phyloP scores from a whole-genome alignment of 2,329 filamentous ascomycete genomes.

The Plectosphaerella plurivora region DNA sequence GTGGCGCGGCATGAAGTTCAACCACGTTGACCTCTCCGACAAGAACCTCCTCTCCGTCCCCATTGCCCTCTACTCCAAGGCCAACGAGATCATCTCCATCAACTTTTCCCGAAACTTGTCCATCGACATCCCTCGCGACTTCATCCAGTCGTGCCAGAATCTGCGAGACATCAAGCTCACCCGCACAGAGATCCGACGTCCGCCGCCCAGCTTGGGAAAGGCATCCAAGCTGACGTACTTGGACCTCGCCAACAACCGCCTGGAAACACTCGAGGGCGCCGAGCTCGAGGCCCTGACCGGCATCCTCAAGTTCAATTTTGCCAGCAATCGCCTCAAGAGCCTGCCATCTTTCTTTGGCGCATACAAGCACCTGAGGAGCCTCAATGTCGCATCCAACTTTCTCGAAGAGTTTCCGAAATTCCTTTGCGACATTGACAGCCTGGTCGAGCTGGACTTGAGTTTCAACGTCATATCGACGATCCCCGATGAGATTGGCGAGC shows the following conservation, averaged over 20 bases:
- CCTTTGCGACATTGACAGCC: conserved; percentile 72
- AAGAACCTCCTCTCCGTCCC: conserved; percentile 92
- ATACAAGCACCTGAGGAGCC: conserved; percentile 72
- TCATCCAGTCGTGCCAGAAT: conserved; percentile 88
- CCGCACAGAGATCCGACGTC: conserved; percentile 83
- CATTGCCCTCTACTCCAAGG: conserved; percentile 87
- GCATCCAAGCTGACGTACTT: conserved; percentile 80
- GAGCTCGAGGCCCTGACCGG: conserved; percentile 71
- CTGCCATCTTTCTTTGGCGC: conserved; percentile 78
- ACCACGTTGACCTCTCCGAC: conserved; percentile 86
- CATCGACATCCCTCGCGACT: conserved; percentile 89
- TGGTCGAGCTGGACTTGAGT: conserved; percentile 92
- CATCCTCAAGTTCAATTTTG: conserved; percentile 83
- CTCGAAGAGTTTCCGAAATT: conserved; percentile 81
- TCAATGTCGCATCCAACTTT: conserved; percentile 94
- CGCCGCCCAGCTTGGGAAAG: conserved; percentile 79
- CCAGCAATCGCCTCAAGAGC: conserved; percentile 82
- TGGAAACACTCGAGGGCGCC: conserved; percentile 83
- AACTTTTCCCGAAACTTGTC: conserved; percentile 92
- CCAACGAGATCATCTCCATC: conserved; percentile 86
- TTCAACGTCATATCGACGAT: conserved; percentile 86
- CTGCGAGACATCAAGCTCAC: conserved; percentile 93
- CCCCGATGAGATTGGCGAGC: conserved; percentile 71
- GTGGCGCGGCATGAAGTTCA: conserved; percentile 82
- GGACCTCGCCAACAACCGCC: conserved; percentile 89